Conservation (phyloP, 192 early-diverging fungal genomes). For the Phlyctochytrium arcticum region DNA sequence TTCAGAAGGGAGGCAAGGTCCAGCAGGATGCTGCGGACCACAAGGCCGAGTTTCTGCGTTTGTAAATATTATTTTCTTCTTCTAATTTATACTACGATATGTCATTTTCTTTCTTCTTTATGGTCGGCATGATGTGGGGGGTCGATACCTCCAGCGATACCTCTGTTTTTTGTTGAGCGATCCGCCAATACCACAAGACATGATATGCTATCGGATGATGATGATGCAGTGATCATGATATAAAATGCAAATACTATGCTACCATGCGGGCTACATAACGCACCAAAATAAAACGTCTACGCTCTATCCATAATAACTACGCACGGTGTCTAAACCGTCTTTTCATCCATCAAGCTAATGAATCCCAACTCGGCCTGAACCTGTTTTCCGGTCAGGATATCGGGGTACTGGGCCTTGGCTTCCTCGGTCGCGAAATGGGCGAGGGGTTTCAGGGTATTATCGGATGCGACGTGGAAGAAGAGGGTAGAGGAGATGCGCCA, state of each 20-base stretch:
- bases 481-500: slow-evolving; percentile 73
- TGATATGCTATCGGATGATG: too few species aligned
- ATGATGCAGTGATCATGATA: too few species aligned
- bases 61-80: slow-evolving; percentile 19
- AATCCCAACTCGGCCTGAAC: slow-evolving; percentile 61
- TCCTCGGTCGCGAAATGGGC: slow-evolving; percentile 42
- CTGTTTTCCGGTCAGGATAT: slow-evolving; percentile 57
- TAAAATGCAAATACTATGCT: too few species aligned
- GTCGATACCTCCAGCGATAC: not conserved
- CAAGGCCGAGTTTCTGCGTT: slow-evolving; percentile 26
- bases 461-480: slow-evolving; percentile 68
- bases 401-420: slow-evolving; percentile 46
- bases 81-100: too few species aligned
- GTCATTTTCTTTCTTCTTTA: too few species aligned
- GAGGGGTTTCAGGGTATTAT: slow-evolving; percentile 54
- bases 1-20: slow-evolving; percentile 42
- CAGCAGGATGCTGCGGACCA: slow-evolving; percentile 23
- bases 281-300: too few species aligned
- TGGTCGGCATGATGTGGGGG: too few species aligned
- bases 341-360: slow-evolving; percentile 47
- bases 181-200: too few species aligned
- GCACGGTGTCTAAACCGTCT: slow-evolving; percentile 1
- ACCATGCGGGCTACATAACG: too few species aligned
- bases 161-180: not conserved
- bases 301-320: too few species aligned